These are phyloP conservation scores for Coemansia sp. DNA, from an alignment of 192 early-diverging fungal species.

Conservation along the genomic window DNA sequence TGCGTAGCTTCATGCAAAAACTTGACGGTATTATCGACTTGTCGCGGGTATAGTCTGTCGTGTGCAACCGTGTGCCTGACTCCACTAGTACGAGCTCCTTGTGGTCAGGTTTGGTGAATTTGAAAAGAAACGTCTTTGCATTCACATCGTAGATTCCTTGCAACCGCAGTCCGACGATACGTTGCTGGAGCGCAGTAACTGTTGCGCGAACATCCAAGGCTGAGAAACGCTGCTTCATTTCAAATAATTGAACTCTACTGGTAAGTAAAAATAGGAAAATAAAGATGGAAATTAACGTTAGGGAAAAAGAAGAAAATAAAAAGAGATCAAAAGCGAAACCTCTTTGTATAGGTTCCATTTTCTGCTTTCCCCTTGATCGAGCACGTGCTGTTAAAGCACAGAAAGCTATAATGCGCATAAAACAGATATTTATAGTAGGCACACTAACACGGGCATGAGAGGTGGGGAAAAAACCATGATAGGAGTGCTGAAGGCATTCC, in stretches of 20 bases:
- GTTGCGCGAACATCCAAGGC: conserved; percentile 85
- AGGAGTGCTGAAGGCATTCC: too few relatives aligned
- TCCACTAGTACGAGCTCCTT: conserved; percentile 91
- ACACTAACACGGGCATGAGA: too few relatives aligned
- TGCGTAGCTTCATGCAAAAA: conserved; percentile 92
- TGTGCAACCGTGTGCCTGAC: conserved; percentile 90
- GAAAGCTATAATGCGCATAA: not conserved
- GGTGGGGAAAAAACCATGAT: too few relatives aligned
- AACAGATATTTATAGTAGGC: too few relatives aligned
- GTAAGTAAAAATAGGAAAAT: not conserved
- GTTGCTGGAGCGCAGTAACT: conserved; percentile 65
- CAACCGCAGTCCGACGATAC: conserved; percentile 81
- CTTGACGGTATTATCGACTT: conserved; percentile 80
- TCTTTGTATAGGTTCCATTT: too few relatives aligned
- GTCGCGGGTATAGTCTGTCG: conserved; percentile 85
- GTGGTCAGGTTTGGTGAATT: conserved; percentile 86
- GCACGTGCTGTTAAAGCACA: not conserved
- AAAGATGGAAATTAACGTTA: not conserved
- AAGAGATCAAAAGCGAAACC: too few relatives aligned
- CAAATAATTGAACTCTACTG: not conserved
- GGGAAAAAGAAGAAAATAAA: not conserved
- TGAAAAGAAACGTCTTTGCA: conserved; percentile 84
- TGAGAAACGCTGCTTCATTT: conserved; percentile 88
- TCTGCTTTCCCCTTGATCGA: not conserved
- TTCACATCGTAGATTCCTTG: conserved; percentile 98